These are phyloP conservation scores for Tricholoma terreum DNA, from an alignment of 768 basidiomycete species.

Conservation along the genomic window DNA sequence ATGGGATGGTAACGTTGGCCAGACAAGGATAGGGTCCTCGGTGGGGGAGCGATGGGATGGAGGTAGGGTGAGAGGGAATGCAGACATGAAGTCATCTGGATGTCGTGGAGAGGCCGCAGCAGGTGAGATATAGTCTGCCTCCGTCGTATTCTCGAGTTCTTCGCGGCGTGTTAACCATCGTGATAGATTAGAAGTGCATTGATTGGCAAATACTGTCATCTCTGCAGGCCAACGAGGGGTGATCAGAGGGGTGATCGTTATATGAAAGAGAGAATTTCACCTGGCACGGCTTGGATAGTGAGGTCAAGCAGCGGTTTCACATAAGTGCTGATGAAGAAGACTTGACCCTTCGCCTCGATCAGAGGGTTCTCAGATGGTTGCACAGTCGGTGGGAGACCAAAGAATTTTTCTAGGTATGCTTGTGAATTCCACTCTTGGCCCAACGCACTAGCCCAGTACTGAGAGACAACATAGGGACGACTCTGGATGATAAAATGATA, in stretches of 20 bases:
- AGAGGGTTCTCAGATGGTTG: slow-evolving; percentile 41
- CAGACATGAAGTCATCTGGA: slow-evolving; percentile 40
- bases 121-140: slow-evolving; percentile 40
- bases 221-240: slow-evolving; percentile 36
- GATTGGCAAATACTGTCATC: slow-evolving; percentile 61
- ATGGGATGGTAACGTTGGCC: slow-evolving; percentile 20
- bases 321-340: slow-evolving; percentile 84
- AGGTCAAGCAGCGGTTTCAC: slow-evolving; percentile 82
- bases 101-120: slow-evolving; percentile 56
- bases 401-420: slow-evolving; percentile 77
- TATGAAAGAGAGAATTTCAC: slow-evolving; percentile 34
- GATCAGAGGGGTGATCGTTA: background rate
- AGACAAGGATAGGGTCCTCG: slow-evolving; percentile 14
- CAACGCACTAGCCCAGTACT: slow-evolving; percentile 89
- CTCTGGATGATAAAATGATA: slow-evolving; percentile 45
- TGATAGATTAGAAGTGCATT: slow-evolving; percentile 66
- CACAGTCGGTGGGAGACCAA: slow-evolving; percentile 68
- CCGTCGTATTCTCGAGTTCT: slow-evolving; percentile 30
- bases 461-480: slow-evolving; percentile 88
- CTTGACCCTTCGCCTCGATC: slow-evolving; percentile 75
- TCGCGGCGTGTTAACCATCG: slow-evolving; percentile 60
- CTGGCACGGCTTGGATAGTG: slow-evolving; percentile 68
- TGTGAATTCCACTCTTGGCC: slow-evolving; percentile 91
- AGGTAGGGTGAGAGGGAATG: slow-evolving; percentile 36
- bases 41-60: slow-evolving; percentile 14